A percentile compares a stretch with the other conserved stretches of the same genome.
Evolutionary conservation across 345 rosid genomes (phyloP).

Genomic region (Sisymbrium irio): DNA sequence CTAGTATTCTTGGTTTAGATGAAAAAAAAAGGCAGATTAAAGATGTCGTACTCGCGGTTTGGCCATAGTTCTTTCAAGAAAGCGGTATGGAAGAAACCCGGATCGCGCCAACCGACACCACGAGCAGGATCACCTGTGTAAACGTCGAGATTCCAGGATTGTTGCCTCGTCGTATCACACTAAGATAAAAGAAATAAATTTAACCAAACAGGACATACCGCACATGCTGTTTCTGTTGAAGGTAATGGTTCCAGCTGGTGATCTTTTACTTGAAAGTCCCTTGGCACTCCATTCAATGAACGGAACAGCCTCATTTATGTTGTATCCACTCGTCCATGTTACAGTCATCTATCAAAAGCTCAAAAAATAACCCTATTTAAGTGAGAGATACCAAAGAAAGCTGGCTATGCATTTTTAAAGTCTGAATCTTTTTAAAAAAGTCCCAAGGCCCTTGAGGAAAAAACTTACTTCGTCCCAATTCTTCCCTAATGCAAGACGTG

Average conservation of each 20-base stretch:
- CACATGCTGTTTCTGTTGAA: conserved; percentile 78
- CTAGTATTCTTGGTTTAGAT: not conserved
- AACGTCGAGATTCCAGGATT: not conserved
- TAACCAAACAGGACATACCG: conserved; percentile 50
- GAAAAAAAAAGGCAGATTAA: not conserved
- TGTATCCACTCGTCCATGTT: conserved; percentile 97
- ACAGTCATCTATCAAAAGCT: conserved; percentile 66
- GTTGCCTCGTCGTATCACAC: not conserved
- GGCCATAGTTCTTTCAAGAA: conserved; percentile 82
- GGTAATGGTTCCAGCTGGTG: conserved; percentile 87
- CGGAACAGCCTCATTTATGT: conserved; percentile 70
- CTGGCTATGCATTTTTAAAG: not conserved
- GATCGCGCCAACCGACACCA: conserved; percentile 86
- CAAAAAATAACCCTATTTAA: conserved; percentile 4
- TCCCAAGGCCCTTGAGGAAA: not conserved
- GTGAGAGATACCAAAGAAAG: not conserved
- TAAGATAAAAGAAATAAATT: not conserved
- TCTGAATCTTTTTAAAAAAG: not conserved
- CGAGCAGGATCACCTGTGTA: conserved; percentile 70
- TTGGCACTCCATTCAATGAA: conserved; percentile 69
- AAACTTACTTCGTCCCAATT: conserved; percentile 84
- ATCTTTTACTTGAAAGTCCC: conserved; percentile 40
- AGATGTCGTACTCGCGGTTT: conserved; percentile 45
- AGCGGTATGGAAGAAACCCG: conserved; percentile 76
- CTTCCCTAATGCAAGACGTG: conserved; percentile 91